These are phyloP conservation scores for Stentor coeruleus DNA, from an alignment of 73 alveolate species.

Conservation along the genomic window DNA sequence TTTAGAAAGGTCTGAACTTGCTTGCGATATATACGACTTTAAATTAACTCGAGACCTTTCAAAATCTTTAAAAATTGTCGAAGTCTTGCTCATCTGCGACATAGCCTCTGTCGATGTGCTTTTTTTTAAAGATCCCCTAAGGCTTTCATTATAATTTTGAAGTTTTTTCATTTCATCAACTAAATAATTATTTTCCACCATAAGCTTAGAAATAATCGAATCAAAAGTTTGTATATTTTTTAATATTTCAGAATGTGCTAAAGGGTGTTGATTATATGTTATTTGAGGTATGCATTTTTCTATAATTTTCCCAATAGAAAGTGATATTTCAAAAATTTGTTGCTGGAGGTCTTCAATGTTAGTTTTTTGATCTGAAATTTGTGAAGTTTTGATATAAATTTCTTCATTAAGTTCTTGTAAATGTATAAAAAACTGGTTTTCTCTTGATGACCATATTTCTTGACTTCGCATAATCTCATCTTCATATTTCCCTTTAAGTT, in stretches of 20 bases:
- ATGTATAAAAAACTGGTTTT: background rate
- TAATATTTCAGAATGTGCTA: background rate
- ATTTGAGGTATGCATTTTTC: too few relatives aligned
- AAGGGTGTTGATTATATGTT: too few relatives aligned
- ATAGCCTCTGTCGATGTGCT: background rate
- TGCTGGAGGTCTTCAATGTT: background rate
- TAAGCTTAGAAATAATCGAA: background rate
- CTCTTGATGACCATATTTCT: too few relatives aligned
- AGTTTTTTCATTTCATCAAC: background rate
- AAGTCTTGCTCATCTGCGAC: background rate
- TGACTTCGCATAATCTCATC: too few relatives aligned
- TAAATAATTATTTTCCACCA: background rate
- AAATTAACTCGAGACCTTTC: background rate
- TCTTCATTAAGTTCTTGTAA: background rate
- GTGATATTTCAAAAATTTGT: background rate
- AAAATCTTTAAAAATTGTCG: background rate
- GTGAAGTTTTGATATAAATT: background rate
- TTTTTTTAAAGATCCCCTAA: background rate
- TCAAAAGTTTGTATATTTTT: too few relatives aligned
- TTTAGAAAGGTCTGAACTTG: too few relatives aligned
- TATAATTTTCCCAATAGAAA: background rate
- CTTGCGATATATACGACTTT: too few relatives aligned
- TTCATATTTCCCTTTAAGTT: too few relatives aligned
- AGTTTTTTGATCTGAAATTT: background rate
- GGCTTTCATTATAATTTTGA: background rate